phyloP scores from a whole-genome alignment of 495 filamentous ascomycete species.

The Trichoderma erinaceum region DNA sequence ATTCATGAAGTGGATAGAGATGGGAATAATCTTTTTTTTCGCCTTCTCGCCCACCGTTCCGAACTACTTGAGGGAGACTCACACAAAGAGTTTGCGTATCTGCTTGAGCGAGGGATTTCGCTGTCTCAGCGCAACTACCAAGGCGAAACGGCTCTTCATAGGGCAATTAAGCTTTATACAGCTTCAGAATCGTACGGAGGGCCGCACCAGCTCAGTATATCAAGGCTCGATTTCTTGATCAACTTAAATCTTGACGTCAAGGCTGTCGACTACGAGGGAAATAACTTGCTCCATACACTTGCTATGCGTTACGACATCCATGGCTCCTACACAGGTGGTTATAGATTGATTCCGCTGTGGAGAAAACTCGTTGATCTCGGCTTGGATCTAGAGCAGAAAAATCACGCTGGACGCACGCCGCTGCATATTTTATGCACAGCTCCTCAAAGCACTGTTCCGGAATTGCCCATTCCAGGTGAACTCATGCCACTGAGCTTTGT shows the following conservation, averaged over 20 bases:
- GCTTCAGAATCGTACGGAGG: background rate
- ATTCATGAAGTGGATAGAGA: background rate
- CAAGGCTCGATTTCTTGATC: background rate
- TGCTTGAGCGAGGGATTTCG: background rate
- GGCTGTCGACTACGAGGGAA: background rate
- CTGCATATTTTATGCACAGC: slow-evolving; percentile 10
- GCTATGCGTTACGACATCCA: background rate
- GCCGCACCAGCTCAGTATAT: background rate
- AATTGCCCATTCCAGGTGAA: background rate
- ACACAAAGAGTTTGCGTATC: background rate
- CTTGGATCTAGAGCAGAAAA: slow-evolving; percentile 11
- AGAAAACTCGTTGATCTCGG: background rate
- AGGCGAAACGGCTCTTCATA: background rate
- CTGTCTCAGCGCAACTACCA: background rate
- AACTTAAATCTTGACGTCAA: background rate
- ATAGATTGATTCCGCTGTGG: background rate
- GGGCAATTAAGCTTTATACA: background rate
- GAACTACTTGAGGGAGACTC: background rate
- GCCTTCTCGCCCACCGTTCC: background rate
- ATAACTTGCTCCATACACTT: background rate
- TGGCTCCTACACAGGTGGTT: background rate
- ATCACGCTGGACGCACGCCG: slow-evolving; percentile 14
- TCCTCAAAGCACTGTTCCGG: background rate
- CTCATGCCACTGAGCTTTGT: background rate
- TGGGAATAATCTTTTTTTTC: background rate